Conservation (phyloP, 75 land plant genomes). For the Picea glauca region DNA sequence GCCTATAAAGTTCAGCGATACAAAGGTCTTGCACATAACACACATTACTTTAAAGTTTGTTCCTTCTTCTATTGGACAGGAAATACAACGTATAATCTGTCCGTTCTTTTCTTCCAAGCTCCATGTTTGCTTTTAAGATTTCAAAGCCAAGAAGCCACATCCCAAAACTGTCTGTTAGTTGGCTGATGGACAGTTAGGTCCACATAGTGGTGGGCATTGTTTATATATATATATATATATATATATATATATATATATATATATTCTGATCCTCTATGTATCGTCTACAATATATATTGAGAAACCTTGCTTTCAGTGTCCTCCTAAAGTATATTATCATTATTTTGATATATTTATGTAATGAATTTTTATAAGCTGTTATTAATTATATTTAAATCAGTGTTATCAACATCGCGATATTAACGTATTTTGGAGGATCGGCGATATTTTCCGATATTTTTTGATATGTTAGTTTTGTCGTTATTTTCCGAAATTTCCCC, state of each 20-base stretch:
- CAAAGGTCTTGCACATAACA: background rate
- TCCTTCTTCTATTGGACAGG: background rate
- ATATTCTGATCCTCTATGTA: background rate
- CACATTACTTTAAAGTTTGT: background rate
- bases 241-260: background rate
- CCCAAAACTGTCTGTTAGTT: background rate
- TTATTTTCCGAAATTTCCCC: too few relatives aligned
- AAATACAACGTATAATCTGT: background rate
- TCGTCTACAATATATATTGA: too few relatives aligned
- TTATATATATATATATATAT: background rate
- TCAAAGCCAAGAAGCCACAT: background rate
- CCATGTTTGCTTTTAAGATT: background rate
- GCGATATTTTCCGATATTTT: too few relatives aligned
- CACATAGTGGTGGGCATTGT: background rate
- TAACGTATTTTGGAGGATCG: too few relatives aligned
- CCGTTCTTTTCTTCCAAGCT: background rate
- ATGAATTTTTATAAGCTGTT: background rate
- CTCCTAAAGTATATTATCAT: background rate
- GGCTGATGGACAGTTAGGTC: too few relatives aligned
- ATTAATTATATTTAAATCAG: background rate
- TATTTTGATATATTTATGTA: background rate
- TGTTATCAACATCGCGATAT: too few relatives aligned
- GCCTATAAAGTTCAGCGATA: too few relatives aligned
- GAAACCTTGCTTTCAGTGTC: background rate
- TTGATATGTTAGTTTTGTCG: too few relatives aligned